A percentile compares a stretch with the other conserved stretches of the same genome.
These are phyloP conservation scores for Pythium insidiosum DNA, from an alignment of 352 stramenopile genomes.

Conservation along the genomic window DNA sequence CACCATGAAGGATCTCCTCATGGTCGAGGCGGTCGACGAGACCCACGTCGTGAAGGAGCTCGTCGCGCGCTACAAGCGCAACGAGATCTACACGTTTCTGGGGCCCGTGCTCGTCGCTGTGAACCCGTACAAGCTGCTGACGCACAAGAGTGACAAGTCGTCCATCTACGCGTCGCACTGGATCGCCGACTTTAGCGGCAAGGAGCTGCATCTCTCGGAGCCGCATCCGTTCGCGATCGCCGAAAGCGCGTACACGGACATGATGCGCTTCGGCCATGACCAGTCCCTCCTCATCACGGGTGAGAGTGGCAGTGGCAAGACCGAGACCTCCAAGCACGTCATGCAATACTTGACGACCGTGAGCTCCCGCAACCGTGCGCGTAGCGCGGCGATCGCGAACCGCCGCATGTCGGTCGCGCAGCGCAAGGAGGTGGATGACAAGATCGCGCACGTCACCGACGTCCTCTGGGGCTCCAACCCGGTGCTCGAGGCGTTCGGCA, in stretches of 20 bases:
- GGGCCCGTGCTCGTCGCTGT: conserved; percentile 85
- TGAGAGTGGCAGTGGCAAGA: conserved; percentile 89
- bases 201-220: conserved; percentile 73
- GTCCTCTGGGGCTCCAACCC: conserved; percentile 76
- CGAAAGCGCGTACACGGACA: conserved; percentile 81
- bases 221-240: conserved; percentile 83
- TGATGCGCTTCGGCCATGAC: conserved; percentile 84
- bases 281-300: conserved; percentile 84
- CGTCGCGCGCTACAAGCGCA: conserved; percentile 63
- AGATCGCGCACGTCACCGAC: conserved; percentile 62
- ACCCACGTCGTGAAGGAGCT: conserved; percentile 71
- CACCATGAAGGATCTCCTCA: conserved; percentile 63
- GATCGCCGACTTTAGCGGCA: conserved; percentile 72
- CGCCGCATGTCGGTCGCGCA: conserved; percentile 72
- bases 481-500: conserved; percentile 80
- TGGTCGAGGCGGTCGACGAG: conserved; percentile 73
- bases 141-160: conserved; percentile 41
- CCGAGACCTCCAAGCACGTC: conserved; percentile 94
- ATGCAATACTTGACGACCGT: conserved; percentile 92
- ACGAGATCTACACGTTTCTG: conserved; percentile 90
- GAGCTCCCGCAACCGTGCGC: conserved; percentile 55
- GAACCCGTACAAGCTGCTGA: conserved; percentile 87
- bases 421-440: conserved; percentile 62
- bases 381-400: conserved; percentile 64
- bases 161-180: conserved; percentile 77